phyloP scores from a whole-genome alignment of 495 filamentous ascomycete genomes.

The Penicillium pancosmium region DNA sequence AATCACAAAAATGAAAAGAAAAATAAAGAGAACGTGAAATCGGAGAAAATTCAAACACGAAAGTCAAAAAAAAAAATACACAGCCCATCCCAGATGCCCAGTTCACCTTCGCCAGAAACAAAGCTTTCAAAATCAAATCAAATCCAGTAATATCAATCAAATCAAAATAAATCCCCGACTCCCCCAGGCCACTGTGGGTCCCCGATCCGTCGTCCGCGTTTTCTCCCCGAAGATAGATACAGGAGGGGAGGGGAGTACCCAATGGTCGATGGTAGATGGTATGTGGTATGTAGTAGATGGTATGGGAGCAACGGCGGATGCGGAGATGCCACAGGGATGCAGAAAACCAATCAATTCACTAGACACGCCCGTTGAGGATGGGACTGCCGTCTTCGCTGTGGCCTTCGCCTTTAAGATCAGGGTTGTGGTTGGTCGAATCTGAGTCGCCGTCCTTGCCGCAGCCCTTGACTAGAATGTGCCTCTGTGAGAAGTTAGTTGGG shows the following conservation, averaged over 20 bases:
- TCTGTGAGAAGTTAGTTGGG: constrained; percentile 51
- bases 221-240: constrained; percentile 17
- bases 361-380: constrained; percentile 24
- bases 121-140: constrained; percentile 22
- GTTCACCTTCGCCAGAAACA: constrained; percentile 21
- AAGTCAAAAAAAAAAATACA: constrained; percentile 1
- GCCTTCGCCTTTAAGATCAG: constrained; percentile 24
- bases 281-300: not conserved
- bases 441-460: constrained; percentile 64
- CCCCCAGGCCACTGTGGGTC: constrained; percentile 25
- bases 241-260: constrained; percentile 2
- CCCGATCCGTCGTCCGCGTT: constrained; percentile 13
- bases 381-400: constrained; percentile 32
- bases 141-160: constrained; percentile 1
- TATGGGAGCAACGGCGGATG: constrained; percentile 7
- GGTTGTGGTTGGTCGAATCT: constrained; percentile 18
- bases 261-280: too few relatives aligned
- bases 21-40: not conserved
- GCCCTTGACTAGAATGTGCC: constrained; percentile 92
- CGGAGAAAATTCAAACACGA: not conserved
- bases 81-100: constrained; percentile 17
- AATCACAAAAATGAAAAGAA: constrained; percentile 8
- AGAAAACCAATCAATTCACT: constrained; percentile 11
- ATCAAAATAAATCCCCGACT: constrained; percentile 17
- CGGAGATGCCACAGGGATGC: constrained; percentile 16